Evolutionary conservation across 2,329 filamentous ascomycete genomes (phyloP), one percentile per base, ranked within the genome.

Genomic region (Claviceps fusiformis): DNA sequence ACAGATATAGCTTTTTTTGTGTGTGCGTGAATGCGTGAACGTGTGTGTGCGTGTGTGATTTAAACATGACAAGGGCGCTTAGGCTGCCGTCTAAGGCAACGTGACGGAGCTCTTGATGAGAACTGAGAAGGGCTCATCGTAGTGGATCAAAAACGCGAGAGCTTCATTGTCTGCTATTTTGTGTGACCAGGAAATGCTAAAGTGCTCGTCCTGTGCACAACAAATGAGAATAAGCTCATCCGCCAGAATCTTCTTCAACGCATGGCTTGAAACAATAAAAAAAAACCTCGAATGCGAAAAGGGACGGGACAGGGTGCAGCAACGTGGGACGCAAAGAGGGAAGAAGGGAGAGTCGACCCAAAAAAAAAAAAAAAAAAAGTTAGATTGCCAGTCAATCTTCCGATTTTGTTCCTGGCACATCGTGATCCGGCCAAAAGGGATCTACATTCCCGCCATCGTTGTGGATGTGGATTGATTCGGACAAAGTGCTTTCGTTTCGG

Each of bases 331-430:
- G n/a, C n/a, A n/a, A n/a, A n/a, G n/a, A n/a, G n/a, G n/a, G n/a
- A n/a, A n/a, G n/a, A n/a, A n/a, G n/a, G n/a, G n/a, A n/a, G n/a
- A n/a, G 29, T 44, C 15, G 24, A 24, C 31, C 5, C 11, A 39
- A 50, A 13, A 50, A 8, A 50, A 10, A 39, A 50, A 24, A 50
- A 47, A 39, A 45, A n/a, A 41, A 54, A 39, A 54, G 2, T 1
- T 15, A 52, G 56, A 58, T 58, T 48, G 49, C 52, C 56, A 31
- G 56, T 56, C 55, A 39, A 53, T 44, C 53, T 50, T 45, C 49
- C 57, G 55, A 58, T 58, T 50, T 52, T 41, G 49, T 52, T 49
- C 37, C 8, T 24, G 6, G 55, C 33, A 53, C 39, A 58, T 58
- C 55, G 55, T 35, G 55, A 58, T 56, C 53, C 6, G 7, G 53